Evolutionary conservation across 2,329 filamentous ascomycete species (phyloP).

Genomic region (Aspergillus transmontanensis): DNA sequence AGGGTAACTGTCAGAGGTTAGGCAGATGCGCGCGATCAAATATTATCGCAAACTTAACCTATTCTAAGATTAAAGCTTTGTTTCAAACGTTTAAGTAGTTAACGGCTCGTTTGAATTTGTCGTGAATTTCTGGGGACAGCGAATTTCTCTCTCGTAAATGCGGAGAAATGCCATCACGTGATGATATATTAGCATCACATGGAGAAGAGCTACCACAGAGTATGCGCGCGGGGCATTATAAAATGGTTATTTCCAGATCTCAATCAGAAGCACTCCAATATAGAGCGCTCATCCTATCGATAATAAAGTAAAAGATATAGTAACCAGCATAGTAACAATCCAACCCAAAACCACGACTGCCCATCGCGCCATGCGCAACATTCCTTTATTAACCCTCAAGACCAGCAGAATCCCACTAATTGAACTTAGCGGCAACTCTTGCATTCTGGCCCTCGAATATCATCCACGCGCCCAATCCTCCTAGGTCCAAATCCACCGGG

Average conservation of each 20-base stretch:
- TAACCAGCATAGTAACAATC: neutral
- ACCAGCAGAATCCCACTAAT: neutral
- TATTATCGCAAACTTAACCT: neutral
- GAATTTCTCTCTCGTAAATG: slow-evolving; percentile 7
- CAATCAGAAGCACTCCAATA: no score
- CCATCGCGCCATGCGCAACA: neutral
- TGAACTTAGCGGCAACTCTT: slow-evolving; percentile 38
- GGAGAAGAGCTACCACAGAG: neutral
- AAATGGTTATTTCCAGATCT: neutral
- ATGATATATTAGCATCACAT: neutral
- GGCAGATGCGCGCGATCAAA: neutral
- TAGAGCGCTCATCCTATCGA: neutral
- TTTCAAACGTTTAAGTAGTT: neutral
- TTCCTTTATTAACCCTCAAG: neutral
- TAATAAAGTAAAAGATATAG: neutral
- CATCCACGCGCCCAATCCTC: slow-evolving; percentile 49
- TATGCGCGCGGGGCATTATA: neutral
- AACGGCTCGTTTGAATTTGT: neutral
- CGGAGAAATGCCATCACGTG: slow-evolving; percentile 15
- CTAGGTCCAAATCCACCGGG: slow-evolving; percentile 35
- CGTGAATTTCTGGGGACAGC: neutral
- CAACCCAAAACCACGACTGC: neutral
- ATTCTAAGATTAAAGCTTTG: neutral
- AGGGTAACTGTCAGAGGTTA: neutral
- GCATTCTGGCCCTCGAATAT: slow-evolving; percentile 53